Conservation (phyloP, 148 eudicot species). For the Silene uniflora region DNA sequence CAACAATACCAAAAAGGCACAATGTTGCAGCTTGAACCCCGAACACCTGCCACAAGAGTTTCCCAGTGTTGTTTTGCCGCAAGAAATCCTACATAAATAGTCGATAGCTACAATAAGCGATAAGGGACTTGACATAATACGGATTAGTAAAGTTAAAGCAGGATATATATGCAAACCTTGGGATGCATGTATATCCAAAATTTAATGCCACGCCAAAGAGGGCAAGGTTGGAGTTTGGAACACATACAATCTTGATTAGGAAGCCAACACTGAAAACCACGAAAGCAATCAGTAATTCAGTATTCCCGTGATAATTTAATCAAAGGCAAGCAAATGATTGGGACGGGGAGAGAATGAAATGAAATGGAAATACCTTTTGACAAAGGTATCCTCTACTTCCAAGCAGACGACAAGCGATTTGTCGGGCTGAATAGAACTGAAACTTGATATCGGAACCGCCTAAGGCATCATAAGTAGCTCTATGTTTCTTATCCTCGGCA, state of each 20-base stretch:
- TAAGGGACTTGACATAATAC: not conserved
- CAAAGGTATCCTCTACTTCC: slow-evolving; percentile 97
- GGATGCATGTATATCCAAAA: slow-evolving; percentile 99
- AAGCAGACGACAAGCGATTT: slow-evolving; percentile 93
- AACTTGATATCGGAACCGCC: slow-evolving; percentile 65
- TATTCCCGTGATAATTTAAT: too few relatives aligned
- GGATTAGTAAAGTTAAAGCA: not conserved
- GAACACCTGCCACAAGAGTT: slow-evolving; percentile 94
- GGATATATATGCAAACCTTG: slow-evolving; percentile 48
- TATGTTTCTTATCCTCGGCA: slow-evolving; percentile 83
- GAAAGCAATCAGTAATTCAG: not conserved
- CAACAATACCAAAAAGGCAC: slow-evolving; percentile 80
- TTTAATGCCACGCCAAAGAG: slow-evolving; percentile 62
- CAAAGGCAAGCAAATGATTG: too few relatives aligned
- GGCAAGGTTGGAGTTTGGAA: slow-evolving; percentile 41
- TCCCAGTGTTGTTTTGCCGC: slow-evolving; percentile 95
- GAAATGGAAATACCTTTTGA: slow-evolving; percentile 58
- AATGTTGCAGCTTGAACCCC: slow-evolving; percentile 83
- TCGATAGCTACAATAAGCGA: not conserved
- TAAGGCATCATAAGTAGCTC: slow-evolving; percentile 69
- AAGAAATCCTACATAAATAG: slow-evolving; percentile 64
- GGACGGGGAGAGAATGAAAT: not conserved
- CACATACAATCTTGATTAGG: slow-evolving; percentile 90
- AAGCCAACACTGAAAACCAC: slow-evolving; percentile 76
- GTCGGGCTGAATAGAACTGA: slow-evolving; percentile 86